phyloP scores from a whole-genome alignment of 257 asterid genomes.

The Solanum boliviense region DNA sequence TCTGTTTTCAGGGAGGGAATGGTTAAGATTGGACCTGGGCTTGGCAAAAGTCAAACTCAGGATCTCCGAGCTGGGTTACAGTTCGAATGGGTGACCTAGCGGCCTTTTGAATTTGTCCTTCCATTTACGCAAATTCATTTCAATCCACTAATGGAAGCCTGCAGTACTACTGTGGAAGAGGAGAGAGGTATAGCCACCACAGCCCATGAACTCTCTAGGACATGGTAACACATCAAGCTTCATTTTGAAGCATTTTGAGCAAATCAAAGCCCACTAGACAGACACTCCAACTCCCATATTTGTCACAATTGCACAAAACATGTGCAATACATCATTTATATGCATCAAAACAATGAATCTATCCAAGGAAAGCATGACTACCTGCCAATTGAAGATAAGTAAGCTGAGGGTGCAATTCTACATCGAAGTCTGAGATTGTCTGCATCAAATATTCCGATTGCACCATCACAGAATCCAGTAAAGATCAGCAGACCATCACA shows the following conservation, averaged over 20 bases:
- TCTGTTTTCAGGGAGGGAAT: background rate
- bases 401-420: conserved; percentile 68
- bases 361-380: conserved; percentile 6
- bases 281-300: background rate
- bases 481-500: conserved; percentile 62
- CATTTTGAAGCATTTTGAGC: background rate
- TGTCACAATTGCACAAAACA: background rate
- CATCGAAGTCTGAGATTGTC: conserved; percentile 63
- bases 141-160: background rate
- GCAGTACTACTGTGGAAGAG: background rate
- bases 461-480: conserved; percentile 83
- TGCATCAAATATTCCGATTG: conserved; percentile 77
- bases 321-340: background rate
- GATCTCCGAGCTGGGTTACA: background rate
- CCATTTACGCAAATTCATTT: background rate
- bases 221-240: background rate
- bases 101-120: background rate
- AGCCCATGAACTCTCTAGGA: background rate
- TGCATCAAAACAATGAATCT: background rate
- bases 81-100: background rate
- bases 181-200: background rate
- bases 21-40: background rate
- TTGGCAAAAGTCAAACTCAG: background rate
- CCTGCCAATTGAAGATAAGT: conserved; percentile 67
- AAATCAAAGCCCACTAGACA: background rate